Evolutionary conservation across 768 basidiomycete genomes (phyloP).

Genomic region (Saitozyma sp.): DNA sequence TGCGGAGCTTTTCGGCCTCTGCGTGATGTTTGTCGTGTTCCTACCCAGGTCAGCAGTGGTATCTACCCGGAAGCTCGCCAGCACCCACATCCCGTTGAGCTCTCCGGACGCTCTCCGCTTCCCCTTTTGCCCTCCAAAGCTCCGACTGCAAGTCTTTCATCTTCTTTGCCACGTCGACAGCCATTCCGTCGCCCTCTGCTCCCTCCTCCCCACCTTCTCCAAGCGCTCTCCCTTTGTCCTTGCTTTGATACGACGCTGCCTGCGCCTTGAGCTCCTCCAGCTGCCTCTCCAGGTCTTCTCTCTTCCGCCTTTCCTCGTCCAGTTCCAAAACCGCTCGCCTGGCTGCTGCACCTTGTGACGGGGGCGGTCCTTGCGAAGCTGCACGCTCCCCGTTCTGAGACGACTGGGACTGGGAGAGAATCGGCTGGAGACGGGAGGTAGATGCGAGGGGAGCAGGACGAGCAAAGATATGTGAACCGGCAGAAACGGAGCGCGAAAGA

Average conservation of each 20-base stretch:
- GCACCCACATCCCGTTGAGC: slow-evolving; percentile 29
- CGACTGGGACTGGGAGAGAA: slow-evolving; percentile 33
- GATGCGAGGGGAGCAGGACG: slow-evolving; percentile 1
- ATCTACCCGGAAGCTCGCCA: neutral
- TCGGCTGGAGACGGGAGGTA: slow-evolving; percentile 24
- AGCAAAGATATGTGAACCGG: slow-evolving; percentile 22
- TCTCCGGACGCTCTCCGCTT: slow-evolving; percentile 33
- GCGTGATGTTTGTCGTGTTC: slow-evolving; percentile 13
- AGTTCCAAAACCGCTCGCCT: slow-evolving; percentile 32
- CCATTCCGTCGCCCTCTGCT: neutral
- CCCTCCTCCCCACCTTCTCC: neutral
- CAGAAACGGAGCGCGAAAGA: slow-evolving; percentile 35
- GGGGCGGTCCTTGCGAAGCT: slow-evolving; percentile 11
- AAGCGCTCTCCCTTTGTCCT: neutral
- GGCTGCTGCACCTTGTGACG: slow-evolving; percentile 33
- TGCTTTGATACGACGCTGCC: no score
- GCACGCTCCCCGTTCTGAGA: slow-evolving; percentile 1
- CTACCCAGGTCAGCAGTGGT: neutral
- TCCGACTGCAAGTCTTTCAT: slow-evolving; percentile 26
- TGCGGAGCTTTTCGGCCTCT: slow-evolving; percentile 24
- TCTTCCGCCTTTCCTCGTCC: slow-evolving; percentile 23
- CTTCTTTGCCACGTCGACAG: slow-evolving; percentile 12
- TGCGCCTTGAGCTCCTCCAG: neutral
- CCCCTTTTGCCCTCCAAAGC: slow-evolving; percentile 36
- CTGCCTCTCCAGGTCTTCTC: slow-evolving; percentile 17